Evolutionary conservation across 495 filamentous ascomycete genomes (phyloP).

Genomic region (Extremus antarcticus): DNA sequence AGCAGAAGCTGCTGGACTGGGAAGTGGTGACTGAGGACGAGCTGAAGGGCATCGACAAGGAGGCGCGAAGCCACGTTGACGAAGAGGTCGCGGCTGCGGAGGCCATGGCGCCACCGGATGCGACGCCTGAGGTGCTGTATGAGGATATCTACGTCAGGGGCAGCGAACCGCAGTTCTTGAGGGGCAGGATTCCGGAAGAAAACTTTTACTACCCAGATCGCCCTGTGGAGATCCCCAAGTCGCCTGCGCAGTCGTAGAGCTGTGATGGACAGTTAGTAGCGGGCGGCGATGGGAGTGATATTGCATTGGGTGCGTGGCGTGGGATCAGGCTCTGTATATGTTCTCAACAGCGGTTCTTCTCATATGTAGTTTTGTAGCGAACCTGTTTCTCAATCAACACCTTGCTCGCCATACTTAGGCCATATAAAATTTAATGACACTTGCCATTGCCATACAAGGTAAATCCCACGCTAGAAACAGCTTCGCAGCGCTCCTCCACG

Average conservation of each 20-base stretch:
- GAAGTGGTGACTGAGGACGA: constrained; percentile 86
- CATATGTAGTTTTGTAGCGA: neutral
- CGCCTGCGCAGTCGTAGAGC: constrained; percentile 5
- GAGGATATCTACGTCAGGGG: constrained; percentile 97
- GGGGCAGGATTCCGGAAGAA: constrained; percentile 85
- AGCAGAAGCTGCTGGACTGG: constrained; percentile 97
- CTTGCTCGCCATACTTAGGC: too few species aligned
- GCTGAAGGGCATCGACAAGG: constrained; percentile 90
- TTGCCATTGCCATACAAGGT: too few species aligned
- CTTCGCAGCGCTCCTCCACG: neutral
- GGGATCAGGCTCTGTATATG: neutral
- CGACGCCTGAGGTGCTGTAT: constrained; percentile 66
- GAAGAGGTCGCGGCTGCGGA: constrained; percentile 85
- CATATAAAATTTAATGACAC: too few species aligned
- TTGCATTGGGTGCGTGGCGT: neutral
- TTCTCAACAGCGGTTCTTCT: neutral
- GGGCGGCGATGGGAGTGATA: neutral
- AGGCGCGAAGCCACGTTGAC: constrained; percentile 72
- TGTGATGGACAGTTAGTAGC: neutral
- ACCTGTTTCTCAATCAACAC: too few species aligned
- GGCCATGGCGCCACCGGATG: constrained; percentile 68
- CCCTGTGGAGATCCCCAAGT: constrained; percentile 10
- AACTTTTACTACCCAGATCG: constrained; percentile 63
- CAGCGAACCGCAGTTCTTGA: constrained; percentile 79
- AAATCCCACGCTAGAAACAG: too few species aligned